Evolutionary conservation across 495 filamentous ascomycete genomes (phyloP), one percentile per base, ranked within the genome.

Genomic region (Talaromyces proteolyticus): DNA sequence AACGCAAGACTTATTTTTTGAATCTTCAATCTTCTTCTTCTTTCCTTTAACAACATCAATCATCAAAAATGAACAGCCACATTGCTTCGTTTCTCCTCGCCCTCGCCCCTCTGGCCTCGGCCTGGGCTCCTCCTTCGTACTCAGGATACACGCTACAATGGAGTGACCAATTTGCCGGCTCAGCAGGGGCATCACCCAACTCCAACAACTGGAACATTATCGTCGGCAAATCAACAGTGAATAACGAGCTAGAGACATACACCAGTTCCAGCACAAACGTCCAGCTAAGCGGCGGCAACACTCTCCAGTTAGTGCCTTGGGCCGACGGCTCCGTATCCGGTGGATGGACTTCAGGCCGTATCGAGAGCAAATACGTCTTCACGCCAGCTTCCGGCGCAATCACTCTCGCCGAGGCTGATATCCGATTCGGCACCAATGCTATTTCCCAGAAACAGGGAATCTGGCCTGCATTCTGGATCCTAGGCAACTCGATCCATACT

Each of bases 101-200:
- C 42, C 16, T 49, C 34, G 47, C 47, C 47, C 40, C 47, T 26
- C 11, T 49, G 34, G 47, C 37, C 36, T 23, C 37, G 19, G 47
- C 47, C 20, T 49, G 47, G 47, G 47, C 47, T 24, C 47, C 47
- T 17, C 47, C 47, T 2, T 49, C 47, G 29, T 49, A 49, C 47
- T 7, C 36, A 25, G 47, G 47, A 10, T 49, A 49, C 47, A 40
- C 36, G 2, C 36, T 49, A 36, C n/a, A 22, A n/a, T 49, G 47
- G 47, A 49, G 16, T 16, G 47, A 49, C 36, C 24, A 8, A 18
- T 49, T 49, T 21, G 14, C 14, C 21, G 47, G 47, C 22, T 3
- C 47, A 1, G 47, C 36, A 6, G 47, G 47, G 18, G n/a, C 20
- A 18, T 41, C 47, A 16, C 47, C 47, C 11, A 49, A 23, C 16